Evolutionary conservation across 192 early-diverging fungal genomes (phyloP).

Genomic region (Thamnidium elegans): DNA sequence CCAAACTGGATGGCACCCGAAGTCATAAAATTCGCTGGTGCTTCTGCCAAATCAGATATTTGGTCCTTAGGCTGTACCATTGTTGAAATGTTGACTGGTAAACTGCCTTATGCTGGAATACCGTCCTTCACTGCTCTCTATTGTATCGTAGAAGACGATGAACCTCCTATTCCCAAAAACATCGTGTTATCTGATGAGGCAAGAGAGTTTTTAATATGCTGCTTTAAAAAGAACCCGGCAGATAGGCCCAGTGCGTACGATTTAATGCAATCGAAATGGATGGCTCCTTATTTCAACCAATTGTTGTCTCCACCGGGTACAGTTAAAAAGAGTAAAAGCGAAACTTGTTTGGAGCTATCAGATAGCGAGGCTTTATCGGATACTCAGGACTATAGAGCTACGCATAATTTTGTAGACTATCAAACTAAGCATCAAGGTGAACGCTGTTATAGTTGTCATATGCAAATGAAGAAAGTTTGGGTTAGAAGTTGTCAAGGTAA

Average conservation of each 20-base stretch:
- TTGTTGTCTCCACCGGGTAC: neutral
- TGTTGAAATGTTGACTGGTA: constrained; percentile 88
- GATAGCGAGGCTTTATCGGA: neutral
- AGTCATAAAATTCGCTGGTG: constrained; percentile 87
- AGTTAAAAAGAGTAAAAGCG: neutral
- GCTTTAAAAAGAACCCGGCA: constrained; percentile 80
- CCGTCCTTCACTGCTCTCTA: constrained; percentile 90
- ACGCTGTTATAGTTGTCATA: neutral
- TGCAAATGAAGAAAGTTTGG: too few relatives aligned
- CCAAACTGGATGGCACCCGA: constrained; percentile 91
- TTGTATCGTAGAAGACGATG: constrained; percentile 88
- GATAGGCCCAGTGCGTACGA: constrained; percentile 68
- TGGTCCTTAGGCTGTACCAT: constrained; percentile 95
- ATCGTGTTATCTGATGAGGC: constrained; percentile 51
- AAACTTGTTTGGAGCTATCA: neutral
- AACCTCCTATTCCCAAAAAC: constrained; percentile 78
- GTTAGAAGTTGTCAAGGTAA: too few relatives aligned
- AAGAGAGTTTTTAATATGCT: constrained; percentile 73
- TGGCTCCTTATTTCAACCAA: neutral
- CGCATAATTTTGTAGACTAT: neutral
- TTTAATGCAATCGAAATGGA: constrained; percentile 76
- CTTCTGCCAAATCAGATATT: constrained; percentile 86
- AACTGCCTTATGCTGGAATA: constrained; percentile 84
- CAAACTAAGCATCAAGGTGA: neutral
- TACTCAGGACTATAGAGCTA: neutral